Base-by-base conservation (phyloP, 1,284 basidiomycete genomes). In the Phellinidium pouzarii region DNA sequence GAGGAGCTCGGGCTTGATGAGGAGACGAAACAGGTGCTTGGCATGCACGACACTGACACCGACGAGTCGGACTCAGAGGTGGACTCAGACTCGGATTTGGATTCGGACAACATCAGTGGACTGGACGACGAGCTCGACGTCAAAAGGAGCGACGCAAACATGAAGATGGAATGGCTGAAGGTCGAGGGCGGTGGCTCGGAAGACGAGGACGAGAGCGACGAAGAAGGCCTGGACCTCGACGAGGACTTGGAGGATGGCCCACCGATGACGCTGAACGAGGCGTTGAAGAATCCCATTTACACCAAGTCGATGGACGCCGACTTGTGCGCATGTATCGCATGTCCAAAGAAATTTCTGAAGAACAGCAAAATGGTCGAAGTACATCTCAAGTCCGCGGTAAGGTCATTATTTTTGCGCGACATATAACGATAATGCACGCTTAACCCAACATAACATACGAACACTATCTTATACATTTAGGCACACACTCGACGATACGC, bases 301-400 rank as follows among this genome's bases (percentile, higher is more conserved):
- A 62, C 76, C 57, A 65, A 82, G 26, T 77, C 78, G 2, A 56
- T 76, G 8, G 71, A 80, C 47, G 72, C 78, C 20, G 74, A 75
- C 19, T 61, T 77, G 26, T 73, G 75, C 58, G 74, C 72, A 25
- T 92, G 90, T 62, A 74, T 87, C 3, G 64, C 87, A 7, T 93
- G 90, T 66, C 88, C 85, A 4, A 82, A 82, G 29, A 91, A 87
- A 63, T 60, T 76, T 17, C 71, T 93, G 49, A 91, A 90, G 66
- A 78, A 79, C 50, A 56, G 63, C 11, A 73, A 72, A 49, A 84
- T 87, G 79, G 71, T 77, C 12, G 68, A 74, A 53, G 67, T 77
- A 9, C 90, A 93, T 67, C 69, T 75, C 53, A 70, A 69, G 17
- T 85, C 87, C 48, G 79, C 77, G 63, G 89, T 83, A 74, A 58